These are phyloP conservation scores for Tetrapyrgos nigripes DNA, from an alignment of 1,284 basidiomycete species.

Conservation along the genomic window DNA sequence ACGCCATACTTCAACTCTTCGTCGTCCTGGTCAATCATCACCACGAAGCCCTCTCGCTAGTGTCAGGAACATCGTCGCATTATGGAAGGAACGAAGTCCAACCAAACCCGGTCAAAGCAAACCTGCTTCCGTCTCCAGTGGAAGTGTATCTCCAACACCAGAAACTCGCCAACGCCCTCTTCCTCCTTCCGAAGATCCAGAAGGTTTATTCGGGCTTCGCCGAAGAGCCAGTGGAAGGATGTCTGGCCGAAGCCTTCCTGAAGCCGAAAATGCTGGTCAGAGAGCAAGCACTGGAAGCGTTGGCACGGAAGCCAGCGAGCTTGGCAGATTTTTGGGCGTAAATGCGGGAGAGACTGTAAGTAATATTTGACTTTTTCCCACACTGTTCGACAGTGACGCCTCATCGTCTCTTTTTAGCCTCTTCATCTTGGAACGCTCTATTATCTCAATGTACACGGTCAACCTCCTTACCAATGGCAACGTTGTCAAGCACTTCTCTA, in stretches of 20 bases:
- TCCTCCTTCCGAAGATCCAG: constrained; percentile 18
- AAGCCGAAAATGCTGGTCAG: constrained; percentile 28
- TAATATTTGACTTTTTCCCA: constrained; percentile 14
- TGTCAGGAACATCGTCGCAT: constrained; percentile 79
- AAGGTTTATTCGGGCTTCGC: constrained; percentile 69
- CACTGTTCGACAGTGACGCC: not conserved
- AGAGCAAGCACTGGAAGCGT: constrained; percentile 34
- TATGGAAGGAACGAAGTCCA: constrained; percentile 78
- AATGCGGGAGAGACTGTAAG: constrained; percentile 41
- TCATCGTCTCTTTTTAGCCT: constrained; percentile 55
- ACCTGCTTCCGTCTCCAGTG: constrained; percentile 35
- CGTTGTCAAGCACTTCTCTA: constrained; percentile 85
- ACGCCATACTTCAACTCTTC: constrained; percentile 44
- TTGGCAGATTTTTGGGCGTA: constrained; percentile 35
- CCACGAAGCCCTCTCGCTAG: constrained; percentile 73
- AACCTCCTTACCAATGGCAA: constrained; percentile 83
- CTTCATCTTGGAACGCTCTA: constrained; percentile 83
- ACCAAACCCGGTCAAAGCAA: constrained; percentile 35
- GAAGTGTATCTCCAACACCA: constrained; percentile 41
- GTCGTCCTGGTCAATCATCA: constrained; percentile 54
- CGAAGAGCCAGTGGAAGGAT: constrained; percentile 59
- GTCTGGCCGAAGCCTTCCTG: constrained; percentile 25
- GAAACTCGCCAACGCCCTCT: constrained; percentile 24
- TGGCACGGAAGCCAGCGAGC: constrained; percentile 47
- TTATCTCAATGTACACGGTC: constrained; percentile 88